Evolutionary conservation across 805 yeast genomes (phyloP), one percentile per base, ranked within the genome.

Genomic region (Candida chilensis): DNA sequence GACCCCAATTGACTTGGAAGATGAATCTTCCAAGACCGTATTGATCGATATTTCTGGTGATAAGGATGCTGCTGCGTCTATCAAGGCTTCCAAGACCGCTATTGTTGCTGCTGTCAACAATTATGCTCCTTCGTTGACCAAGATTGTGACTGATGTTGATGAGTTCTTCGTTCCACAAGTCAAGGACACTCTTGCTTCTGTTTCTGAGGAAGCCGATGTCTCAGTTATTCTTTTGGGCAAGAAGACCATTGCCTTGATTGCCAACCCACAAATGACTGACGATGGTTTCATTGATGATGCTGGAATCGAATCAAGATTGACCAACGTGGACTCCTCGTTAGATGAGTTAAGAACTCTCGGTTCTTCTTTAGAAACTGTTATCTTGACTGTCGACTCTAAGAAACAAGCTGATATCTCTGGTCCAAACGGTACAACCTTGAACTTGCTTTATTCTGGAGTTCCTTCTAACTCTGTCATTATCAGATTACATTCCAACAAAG

Each of bases 231-330:
- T 82, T 35, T 59, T 79, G 27, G 77, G 77, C 18, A 44, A 54
- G 20, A 45, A 42, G 7, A 61, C 50, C 17, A 57, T 86, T 28
- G 50, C 83, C 12, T 56, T 92, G 27, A 71, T 84, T 34, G 62
- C 64, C 41, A 58, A 55, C 31, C 67, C 71, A 58, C 63, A 36
- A 55, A 57, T 38, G 64, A 38, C 38, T 31, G 54, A 69, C 31
- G 80, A 75, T 29, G 95, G 83, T 44, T 85, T 85, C 50, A 77
- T 76, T 22, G 90, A 90, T 21, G 55, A 62, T 17, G 70, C 68
- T 21, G 88, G 81, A 46, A 60, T 78, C 33, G 55, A 59, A 24
- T 67, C 53, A n/a, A 61, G 67, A 30, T 64, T 90, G 34, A 60
- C 61, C 2, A 54, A 57, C 12, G 84, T 78, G 27, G 67, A 73